Evolutionary conservation across 2,329 filamentous ascomycete species (phyloP).

Genomic region (Cytospora mali): DNA sequence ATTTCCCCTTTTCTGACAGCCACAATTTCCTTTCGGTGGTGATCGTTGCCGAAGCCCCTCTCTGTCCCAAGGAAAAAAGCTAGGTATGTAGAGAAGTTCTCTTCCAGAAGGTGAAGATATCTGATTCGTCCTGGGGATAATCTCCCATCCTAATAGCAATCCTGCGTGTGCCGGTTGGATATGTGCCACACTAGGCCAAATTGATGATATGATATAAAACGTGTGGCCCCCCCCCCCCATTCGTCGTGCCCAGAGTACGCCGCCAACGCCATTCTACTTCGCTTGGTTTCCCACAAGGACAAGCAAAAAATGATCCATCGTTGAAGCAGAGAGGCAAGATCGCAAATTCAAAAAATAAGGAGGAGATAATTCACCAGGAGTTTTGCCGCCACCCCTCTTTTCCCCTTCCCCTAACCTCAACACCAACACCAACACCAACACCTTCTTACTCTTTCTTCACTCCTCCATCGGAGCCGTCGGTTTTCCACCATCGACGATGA

Average conservation of each 20-base stretch:
- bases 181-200: neutral
- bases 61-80: too few species aligned
- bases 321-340: conserved; percentile 1
- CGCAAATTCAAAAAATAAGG: neutral
- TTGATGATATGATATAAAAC: neutral
- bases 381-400: conserved; percentile 2
- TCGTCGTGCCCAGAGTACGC: conserved; percentile 4
- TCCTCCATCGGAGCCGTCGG: conserved; percentile 39
- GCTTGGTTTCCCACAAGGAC: conserved; percentile 19
- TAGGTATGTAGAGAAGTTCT: neutral
- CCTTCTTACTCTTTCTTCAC: conserved; percentile 2
- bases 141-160: neutral
- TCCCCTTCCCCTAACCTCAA: neutral
- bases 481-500: conserved; percentile 66
- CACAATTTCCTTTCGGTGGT: too few species aligned
- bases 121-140: neutral
- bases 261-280: conserved; percentile 21
- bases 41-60: neutral
- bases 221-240: too few species aligned
- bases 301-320: conserved; percentile 15
- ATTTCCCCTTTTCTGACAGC: neutral
- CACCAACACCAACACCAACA: too few species aligned
- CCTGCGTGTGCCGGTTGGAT: neutral
- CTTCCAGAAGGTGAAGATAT: neutral
- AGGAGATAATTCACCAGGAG: neutral